Evolutionary conservation across 495 filamentous ascomycete species (phyloP).

Genomic region (Penicillium pulvis): DNA sequence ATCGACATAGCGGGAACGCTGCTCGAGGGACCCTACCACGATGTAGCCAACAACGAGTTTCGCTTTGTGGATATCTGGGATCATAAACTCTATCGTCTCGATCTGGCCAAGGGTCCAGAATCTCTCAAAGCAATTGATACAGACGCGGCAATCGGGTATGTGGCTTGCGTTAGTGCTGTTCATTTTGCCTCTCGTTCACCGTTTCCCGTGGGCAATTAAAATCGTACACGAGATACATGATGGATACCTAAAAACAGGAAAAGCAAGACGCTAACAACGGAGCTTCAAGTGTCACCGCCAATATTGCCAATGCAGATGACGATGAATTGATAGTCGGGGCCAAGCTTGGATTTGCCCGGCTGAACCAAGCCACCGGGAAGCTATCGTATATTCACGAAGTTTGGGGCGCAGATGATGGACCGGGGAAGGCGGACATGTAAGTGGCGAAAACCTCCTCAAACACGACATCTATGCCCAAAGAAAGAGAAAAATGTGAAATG

Average conservation of each 20-base stretch:
- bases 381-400: constrained; percentile 62
- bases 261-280: constrained; percentile 14
- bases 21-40: constrained; percentile 84
- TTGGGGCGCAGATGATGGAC: constrained; percentile 52
- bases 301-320: constrained; percentile 68
- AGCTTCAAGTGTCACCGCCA: constrained; percentile 67
- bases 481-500: background rate
- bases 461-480: background rate
- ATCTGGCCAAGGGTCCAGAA: constrained; percentile 62
- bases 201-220: background rate
- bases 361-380: constrained; percentile 67
- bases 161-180: background rate
- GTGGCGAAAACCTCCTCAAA: constrained; percentile 4
- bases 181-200: background rate
- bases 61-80: constrained; percentile 91
- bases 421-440: constrained; percentile 51
- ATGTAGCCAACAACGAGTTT: constrained; percentile 65
- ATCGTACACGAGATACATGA: background rate
- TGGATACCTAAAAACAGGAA: background rate
- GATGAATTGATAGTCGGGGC: constrained; percentile 72
- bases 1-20: constrained; percentile 70
- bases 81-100: constrained; percentile 71
- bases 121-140: constrained; percentile 69
- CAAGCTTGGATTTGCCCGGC: constrained; percentile 77
- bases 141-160: constrained; percentile 62